These are phyloP conservation scores for Furculomyces boomerangus DNA, from an alignment of 371 early-diverging fungal genomes.

Conservation along the genomic window DNA sequence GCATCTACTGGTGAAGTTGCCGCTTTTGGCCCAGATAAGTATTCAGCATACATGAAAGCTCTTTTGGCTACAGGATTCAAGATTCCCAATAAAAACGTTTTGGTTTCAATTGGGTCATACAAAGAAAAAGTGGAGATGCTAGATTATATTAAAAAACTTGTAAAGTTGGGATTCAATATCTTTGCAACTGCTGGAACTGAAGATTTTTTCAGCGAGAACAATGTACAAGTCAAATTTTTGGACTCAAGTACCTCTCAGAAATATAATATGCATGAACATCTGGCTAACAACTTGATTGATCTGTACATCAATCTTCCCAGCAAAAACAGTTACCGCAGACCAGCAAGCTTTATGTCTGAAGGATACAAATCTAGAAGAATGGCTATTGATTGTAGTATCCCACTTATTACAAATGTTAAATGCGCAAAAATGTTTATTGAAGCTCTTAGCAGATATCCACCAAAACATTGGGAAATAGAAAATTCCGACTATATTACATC, in stretches of 20 bases:
- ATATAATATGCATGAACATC: conserved; percentile 79
- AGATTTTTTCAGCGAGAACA: conserved; percentile 83
- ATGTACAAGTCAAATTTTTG: conserved; percentile 72
- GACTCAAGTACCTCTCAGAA: conserved; percentile 65
- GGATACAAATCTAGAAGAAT: conserved; percentile 90
- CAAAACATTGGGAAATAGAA: conserved; percentile 46
- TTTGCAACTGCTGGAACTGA: conserved; percentile 92
- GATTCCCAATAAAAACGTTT: conserved; percentile 77
- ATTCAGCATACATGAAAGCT: conserved; percentile 90
- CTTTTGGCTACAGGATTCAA: conserved; percentile 75
- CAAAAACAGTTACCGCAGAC: conserved; percentile 86
- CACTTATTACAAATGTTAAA: conserved; percentile 93
- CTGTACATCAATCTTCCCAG: conserved; percentile 94
- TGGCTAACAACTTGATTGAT: conserved; percentile 91
- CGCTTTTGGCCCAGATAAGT: conserved; percentile 85
- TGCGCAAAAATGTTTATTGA: conserved; percentile 93
- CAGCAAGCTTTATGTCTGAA: conserved; percentile 84
- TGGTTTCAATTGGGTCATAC: conserved; percentile 83
- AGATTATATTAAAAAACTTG: conserved; percentile 57
- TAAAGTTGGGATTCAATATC: conserved; percentile 59
- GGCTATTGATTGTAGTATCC: conserved; percentile 90
- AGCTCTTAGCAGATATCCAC: conserved; percentile 55
- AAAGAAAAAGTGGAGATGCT: conserved; percentile 88
- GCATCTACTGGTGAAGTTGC: conserved; percentile 97
- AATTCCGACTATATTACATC: conserved; percentile 77